Evolutionary conservation across 441 rosid genomes (phyloP), one percentile per base, ranked within the genome.

Genomic region (Hypseocharis bilobata): DNA sequence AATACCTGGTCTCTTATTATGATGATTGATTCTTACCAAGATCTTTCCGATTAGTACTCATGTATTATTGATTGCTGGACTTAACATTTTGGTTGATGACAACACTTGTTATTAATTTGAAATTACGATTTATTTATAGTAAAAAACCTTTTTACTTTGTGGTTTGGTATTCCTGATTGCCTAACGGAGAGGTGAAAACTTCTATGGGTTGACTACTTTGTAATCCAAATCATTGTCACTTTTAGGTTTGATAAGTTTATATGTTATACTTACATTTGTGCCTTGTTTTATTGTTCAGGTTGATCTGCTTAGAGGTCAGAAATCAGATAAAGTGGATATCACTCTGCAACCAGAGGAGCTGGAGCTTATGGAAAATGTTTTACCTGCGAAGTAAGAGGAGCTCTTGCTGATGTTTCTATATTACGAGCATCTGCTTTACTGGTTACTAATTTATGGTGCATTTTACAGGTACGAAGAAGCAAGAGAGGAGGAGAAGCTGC

Each of bases 271-370:
- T 6, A 34, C 40, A 6, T 57, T 59, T 54, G 3, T 26, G 17
- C 28, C 0, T 10, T 60, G 0, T 3, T 68, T 19, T 40, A 63
- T 45, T 68, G 62, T n/a, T n/a, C 76, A 87, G 93, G 93, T 87
- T 72, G 93, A 87, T 84, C 86, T 93, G 68, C 86, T 93, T 32
- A 84, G 85, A 79, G 97, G 97, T 44, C 97, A 93, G 68, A 93
- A 93, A 76, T 42, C 99, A 16, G 97, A 93, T 66, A 81, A 80
- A 65, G 99, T 93, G 49, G 97, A 91, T 45, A 86, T 93, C 52
- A 87, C 93, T 13, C 73, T 93, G 40, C 93, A 76, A 74, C 99
- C 99, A 7, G 99, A 93, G 77, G 99, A 91, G 78, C 74, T 93
- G 83, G 99, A 93, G 10, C 78, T 70, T 3, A 80, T 93, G 90